A percentile compares a stretch with the other conserved stretches of the same genome.
These are phyloP conservation scores for Schoenoplectus triqueter DNA, from an alignment of 202 grass and related monocot species.

Conservation along the genomic window DNA sequence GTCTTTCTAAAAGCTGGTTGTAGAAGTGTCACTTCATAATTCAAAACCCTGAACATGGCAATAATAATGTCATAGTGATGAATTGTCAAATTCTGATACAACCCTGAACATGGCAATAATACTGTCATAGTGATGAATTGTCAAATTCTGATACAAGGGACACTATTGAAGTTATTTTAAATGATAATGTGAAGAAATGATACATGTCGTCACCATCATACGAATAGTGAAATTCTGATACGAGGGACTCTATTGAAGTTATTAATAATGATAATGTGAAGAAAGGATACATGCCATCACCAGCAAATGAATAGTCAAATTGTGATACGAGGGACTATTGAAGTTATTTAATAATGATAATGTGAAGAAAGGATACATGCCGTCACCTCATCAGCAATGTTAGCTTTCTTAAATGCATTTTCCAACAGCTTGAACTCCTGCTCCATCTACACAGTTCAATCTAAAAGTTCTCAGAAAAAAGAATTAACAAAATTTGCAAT, in stretches of 20 bases:
- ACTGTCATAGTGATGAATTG: neutral
- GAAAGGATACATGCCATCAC: too few species aligned
- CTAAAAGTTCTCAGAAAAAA: constrained; percentile 35
- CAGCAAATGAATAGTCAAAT: too few species aligned
- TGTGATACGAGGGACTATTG: neutral
- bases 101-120: neutral
- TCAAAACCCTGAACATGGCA: neutral
- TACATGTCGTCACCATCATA: too few species aligned
- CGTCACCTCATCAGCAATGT: constrained; percentile 53
- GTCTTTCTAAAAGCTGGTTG: neutral
- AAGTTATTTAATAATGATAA: neutral
- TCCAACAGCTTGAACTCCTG: constrained; percentile 60
- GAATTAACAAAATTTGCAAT: neutral
- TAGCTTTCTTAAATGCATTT: constrained; percentile 56
- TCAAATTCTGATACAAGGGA: neutral
- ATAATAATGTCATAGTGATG: neutral
- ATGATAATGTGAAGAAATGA: too few species aligned
- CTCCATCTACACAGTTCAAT: constrained; percentile 55
- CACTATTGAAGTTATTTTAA: too few species aligned
- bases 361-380: constrained; percentile 72
- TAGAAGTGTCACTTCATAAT: neutral
- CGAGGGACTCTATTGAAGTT: too few species aligned
- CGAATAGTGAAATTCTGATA: neutral
- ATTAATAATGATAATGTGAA: too few species aligned
- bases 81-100: constrained; percentile 7